A percentile compares a stretch with the other conserved stretches of the same genome.
Conservation (phyloP, 2,329 filamentous ascomycete genomes). For the Penicillium rolfsii region DNA sequence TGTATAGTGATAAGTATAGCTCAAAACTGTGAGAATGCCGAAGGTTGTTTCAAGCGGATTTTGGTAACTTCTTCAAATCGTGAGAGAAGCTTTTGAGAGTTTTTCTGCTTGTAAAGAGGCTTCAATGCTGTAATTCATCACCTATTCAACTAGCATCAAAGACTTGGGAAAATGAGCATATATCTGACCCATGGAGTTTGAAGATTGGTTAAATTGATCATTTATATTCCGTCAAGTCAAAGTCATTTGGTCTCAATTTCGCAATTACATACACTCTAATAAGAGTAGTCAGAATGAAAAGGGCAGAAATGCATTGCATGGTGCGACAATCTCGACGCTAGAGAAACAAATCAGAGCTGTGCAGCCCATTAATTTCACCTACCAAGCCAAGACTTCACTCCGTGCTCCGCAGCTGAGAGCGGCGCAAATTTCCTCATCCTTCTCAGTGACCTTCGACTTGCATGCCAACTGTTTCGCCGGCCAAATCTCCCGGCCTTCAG, state of each 20-base stretch:
- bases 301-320: neutral
- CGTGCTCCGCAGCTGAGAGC: slow-evolving; percentile 28
- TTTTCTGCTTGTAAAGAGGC: too few species aligned
- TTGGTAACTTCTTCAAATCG: too few species aligned
- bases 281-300: neutral
- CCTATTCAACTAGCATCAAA: too few species aligned
- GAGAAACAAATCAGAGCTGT: neutral
- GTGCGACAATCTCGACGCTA: neutral
- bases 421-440: slow-evolving; percentile 32
- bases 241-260: neutral
- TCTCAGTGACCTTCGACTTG: slow-evolving; percentile 25
- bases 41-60: too few species aligned
- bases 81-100: too few species aligned
- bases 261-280: neutral
- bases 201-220: too few species aligned
- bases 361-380: slow-evolving; percentile 6
- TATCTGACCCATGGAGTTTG: too few species aligned
- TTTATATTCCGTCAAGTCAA: neutral
- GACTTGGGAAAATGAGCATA: too few species aligned
- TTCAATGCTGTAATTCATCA: too few species aligned
- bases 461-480: slow-evolving; percentile 46
- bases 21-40: too few species aligned
- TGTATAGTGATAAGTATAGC: too few species aligned
- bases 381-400: slow-evolving; percentile 33
- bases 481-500: slow-evolving; percentile 55